phyloP scores from a whole-genome alignment of 805 yeast species.

The Candida golubevii region DNA sequence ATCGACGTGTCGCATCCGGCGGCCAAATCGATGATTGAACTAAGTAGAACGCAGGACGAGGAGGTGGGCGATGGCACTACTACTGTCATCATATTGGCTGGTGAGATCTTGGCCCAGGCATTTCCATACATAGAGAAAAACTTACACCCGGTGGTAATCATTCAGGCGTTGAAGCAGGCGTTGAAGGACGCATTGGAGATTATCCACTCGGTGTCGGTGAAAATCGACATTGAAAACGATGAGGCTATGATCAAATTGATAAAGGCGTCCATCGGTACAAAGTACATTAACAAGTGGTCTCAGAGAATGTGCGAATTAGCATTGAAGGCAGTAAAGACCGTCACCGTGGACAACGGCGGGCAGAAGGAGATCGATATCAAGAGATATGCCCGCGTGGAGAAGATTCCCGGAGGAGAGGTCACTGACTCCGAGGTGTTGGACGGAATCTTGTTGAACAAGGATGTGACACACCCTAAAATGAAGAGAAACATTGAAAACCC shows the following conservation, averaged over 20 bases:
- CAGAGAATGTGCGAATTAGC: conserved; percentile 87
- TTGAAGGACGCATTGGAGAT: conserved; percentile 85
- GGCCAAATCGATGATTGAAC: conserved; percentile 96
- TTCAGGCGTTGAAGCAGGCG: conserved; percentile 90
- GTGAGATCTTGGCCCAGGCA: conserved; percentile 93
- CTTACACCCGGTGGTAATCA: conserved; percentile 94
- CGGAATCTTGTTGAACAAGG: conserved; percentile 92
- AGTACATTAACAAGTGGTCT: conserved; percentile 88
- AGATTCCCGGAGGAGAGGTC: conserved; percentile 97
- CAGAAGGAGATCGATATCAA: conserved; percentile 86
- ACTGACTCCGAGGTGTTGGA: conserved; percentile 83
- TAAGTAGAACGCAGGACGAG: conserved; percentile 95
- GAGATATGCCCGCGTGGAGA: conserved; percentile 89
- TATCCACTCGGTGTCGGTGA: conserved; percentile 75
- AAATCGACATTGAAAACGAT: conserved; percentile 81
- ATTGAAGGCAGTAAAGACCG: conserved; percentile 82
- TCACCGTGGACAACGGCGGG: conserved; percentile 54
- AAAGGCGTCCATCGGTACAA: conserved; percentile 91
- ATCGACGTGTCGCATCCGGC: conserved; percentile 98
- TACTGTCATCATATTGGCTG: conserved; percentile 93
- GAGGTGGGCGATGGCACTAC: conserved; percentile 99
- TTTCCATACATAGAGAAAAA: conserved; percentile 92
- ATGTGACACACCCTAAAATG: conserved; percentile 99
- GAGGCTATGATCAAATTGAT: conserved; percentile 82
- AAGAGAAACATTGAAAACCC: conserved; percentile 86